Evolutionary conservation across 441 rosid genomes (phyloP).

Genomic region (Sinapis alba): DNA sequence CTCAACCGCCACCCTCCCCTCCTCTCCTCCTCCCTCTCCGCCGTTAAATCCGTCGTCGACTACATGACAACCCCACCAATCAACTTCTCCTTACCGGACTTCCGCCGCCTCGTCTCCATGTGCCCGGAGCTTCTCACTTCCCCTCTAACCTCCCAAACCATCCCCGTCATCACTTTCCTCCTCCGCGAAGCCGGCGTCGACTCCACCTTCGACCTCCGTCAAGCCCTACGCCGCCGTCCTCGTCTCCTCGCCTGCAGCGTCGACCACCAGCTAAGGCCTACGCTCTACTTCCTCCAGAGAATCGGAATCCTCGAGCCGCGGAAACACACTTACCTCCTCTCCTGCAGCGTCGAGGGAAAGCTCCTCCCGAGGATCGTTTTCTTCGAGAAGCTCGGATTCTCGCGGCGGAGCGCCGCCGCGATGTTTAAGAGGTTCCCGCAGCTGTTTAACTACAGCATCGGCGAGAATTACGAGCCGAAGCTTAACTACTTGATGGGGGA

Average conservation of each 20-base stretch:
- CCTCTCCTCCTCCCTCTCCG: slow-evolving; percentile 50
- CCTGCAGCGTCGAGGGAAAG: slow-evolving; percentile 80
- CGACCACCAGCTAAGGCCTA: slow-evolving; percentile 64
- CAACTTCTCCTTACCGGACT: slow-evolving; percentile 57
- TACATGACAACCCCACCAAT: slow-evolving; percentile 51
- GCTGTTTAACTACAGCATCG: slow-evolving; percentile 73
- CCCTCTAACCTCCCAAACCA: slow-evolving; percentile 45
- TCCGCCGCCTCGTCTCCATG: slow-evolving; percentile 75
- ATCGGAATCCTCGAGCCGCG: slow-evolving; percentile 71
- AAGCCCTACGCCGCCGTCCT: slow-evolving; percentile 63
- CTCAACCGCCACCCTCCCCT: slow-evolving; percentile 57
- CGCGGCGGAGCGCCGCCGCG: slow-evolving; percentile 47
- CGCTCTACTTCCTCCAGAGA: slow-evolving; percentile 75
- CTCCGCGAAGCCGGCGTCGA: slow-evolving; percentile 72
- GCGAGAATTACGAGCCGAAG: slow-evolving; percentile 71
- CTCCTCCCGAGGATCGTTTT: slow-evolving; percentile 66
- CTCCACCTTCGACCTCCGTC: slow-evolving; percentile 50
- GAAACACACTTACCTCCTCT: slow-evolving; percentile 66
- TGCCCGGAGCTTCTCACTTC: slow-evolving; percentile 70
- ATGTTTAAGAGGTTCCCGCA: slow-evolving; percentile 85
- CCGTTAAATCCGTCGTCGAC: slow-evolving; percentile 66
- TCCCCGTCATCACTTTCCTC: slow-evolving; percentile 84
- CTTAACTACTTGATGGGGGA: slow-evolving; percentile 67
- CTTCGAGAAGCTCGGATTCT: slow-evolving; percentile 69
- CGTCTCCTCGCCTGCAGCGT: slow-evolving; percentile 74